phyloP scores from a whole-genome alignment of 495 filamentous ascomycete species.

The Immersiella caudata region DNA sequence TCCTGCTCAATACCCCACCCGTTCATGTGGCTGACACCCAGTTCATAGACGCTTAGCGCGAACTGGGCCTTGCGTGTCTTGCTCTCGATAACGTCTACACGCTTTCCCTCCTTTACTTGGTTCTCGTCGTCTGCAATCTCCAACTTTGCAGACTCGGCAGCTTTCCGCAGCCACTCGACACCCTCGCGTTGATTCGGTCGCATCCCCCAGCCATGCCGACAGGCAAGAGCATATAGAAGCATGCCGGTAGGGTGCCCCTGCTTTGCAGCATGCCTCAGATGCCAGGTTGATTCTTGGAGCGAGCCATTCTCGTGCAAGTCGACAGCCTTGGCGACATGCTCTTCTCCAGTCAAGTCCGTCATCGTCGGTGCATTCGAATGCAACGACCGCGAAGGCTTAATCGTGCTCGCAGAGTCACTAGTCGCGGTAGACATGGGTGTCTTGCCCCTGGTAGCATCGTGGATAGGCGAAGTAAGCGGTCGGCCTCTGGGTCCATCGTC shows the following conservation, averaged over 20 bases:
- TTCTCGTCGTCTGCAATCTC: constrained; percentile 84
- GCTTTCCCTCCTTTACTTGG: constrained; percentile 61
- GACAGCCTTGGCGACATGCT: constrained; percentile 86
- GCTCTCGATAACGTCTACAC: constrained; percentile 64
- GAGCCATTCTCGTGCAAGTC: constrained; percentile 83
- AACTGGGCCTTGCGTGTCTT: constrained; percentile 88
- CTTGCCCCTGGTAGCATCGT: constrained; percentile 40
- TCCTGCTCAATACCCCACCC: constrained; percentile 97
- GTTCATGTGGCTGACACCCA: constrained; percentile 96
- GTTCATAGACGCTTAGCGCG: constrained; percentile 90
- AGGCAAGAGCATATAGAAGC: constrained; percentile 93
- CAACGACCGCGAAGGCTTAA: constrained; percentile 59
- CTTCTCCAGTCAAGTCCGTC: constrained; percentile 70
- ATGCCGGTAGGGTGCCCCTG: constrained; percentile 87
- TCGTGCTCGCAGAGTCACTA: constrained; percentile 67
- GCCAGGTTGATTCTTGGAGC: constrained; percentile 90
- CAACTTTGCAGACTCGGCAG: constrained; percentile 78
- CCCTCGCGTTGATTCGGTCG: constrained; percentile 85
- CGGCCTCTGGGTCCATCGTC: constrained; percentile 45
- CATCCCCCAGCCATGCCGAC: constrained; percentile 99
- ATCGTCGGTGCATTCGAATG: constrained; percentile 51
- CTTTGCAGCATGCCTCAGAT: constrained; percentile 86
- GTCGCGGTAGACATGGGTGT: constrained; percentile 58
- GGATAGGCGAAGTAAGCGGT: constrained; percentile 41
- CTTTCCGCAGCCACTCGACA: constrained; percentile 84